Percentiles rank a stretch among this genome's conserved stretches.
Evolutionary conservation across 2,329 filamentous ascomycete species (phyloP).

Genomic region (Penicillium vulpinum): DNA sequence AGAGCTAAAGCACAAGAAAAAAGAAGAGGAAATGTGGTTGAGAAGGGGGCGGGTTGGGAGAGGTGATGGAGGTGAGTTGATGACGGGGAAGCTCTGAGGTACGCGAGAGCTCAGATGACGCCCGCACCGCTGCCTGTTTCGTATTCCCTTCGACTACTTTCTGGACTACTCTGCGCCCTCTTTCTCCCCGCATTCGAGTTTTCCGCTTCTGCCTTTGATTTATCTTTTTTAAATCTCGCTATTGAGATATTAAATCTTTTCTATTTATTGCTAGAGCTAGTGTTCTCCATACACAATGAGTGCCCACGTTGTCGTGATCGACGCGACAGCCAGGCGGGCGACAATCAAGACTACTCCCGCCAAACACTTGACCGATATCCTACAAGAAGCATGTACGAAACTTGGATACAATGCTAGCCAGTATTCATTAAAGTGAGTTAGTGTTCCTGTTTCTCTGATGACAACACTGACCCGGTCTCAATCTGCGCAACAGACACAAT

Average conservation of each 20-base stretch:
- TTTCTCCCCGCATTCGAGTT: constrained; percentile 11
- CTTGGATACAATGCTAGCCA: constrained; percentile 70
- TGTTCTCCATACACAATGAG: constrained; percentile 60
- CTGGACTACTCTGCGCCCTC: constrained; percentile 29
- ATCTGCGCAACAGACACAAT: constrained; percentile 60
- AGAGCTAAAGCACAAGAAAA: constrained; percentile 15
- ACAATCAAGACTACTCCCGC: constrained; percentile 80
- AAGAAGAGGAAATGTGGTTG: constrained; percentile 14
- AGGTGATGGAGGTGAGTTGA: constrained; percentile 23
- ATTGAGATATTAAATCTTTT: constrained; percentile 2
- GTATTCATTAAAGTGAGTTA: constrained; percentile 74
- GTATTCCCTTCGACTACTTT: constrained; percentile 29
- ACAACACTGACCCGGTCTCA: constrained; percentile 14
- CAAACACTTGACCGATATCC: constrained; percentile 79
- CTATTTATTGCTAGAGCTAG: neutral
- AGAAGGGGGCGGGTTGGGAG: constrained; percentile 18
- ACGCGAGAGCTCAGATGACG: constrained; percentile 37
- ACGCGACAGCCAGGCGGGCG: constrained; percentile 72
- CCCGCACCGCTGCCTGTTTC: constrained; percentile 33
- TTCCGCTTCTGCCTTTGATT: neutral
- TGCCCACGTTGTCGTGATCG: constrained; percentile 84
- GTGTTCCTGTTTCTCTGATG: neutral
- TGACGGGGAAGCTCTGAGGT: constrained; percentile 33
- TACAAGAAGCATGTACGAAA: constrained; percentile 84
- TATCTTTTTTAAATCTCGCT: neutral